Conservation (phyloP, 139 green algal genomes). For the Micractinium sp. region DNA sequence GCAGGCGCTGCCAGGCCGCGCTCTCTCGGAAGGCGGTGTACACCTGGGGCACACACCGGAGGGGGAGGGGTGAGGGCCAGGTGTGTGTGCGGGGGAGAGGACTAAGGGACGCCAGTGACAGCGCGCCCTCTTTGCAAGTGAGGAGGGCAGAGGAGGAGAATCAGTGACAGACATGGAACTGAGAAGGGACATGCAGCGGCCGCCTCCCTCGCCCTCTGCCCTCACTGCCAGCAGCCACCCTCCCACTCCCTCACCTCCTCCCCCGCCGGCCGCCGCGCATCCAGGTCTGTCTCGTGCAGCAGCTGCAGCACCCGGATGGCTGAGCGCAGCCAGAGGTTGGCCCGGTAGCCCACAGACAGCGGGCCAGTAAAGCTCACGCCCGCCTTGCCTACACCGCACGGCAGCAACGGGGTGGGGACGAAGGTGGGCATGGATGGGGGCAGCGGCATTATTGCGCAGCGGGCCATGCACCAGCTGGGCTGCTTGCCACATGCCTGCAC, state of each 20-base stretch:
- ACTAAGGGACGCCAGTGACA: not conserved
- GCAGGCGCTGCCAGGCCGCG: conserved; percentile 63
- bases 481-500: not conserved
- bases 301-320: conserved; percentile 78
- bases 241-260: conserved; percentile 50
- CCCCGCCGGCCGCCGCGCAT: conserved; percentile 41
- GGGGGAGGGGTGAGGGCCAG: not conserved
- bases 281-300: conserved; percentile 63
- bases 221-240: too few relatives aligned
- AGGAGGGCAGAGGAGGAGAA: too few relatives aligned
- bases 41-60: not conserved
- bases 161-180: too few relatives aligned
- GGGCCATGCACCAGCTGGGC: not conserved
- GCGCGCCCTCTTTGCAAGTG: too few relatives aligned
- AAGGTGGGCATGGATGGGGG: not conserved
- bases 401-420: not conserved
- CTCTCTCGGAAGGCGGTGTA: conserved; percentile 69
- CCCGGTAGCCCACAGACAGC: conserved; percentile 61
- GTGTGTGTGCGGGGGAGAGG: not conserved
- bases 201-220: too few relatives aligned
- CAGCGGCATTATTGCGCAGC: too few relatives aligned
- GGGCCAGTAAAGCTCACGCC: conserved; percentile 64
- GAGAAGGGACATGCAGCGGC: too few relatives aligned
- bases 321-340: conserved; percentile 76
- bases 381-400: conserved; percentile 39